phyloP scores from a whole-genome alignment of 129 eudicot genomes.

The Kitagawia praeruptora region DNA sequence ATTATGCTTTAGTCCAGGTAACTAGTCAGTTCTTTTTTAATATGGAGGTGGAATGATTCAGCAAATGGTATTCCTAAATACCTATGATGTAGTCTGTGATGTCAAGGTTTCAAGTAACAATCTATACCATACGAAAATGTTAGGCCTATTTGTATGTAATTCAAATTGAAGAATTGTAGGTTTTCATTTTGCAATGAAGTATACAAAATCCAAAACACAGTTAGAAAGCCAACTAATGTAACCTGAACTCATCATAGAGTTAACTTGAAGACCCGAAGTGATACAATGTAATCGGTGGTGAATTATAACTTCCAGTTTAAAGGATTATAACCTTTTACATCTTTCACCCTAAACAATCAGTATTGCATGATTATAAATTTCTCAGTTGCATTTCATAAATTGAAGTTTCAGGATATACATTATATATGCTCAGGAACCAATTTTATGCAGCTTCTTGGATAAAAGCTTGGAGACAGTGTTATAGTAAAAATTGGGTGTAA shows the following conservation, averaged over 20 bases:
- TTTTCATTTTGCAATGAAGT: too few species aligned
- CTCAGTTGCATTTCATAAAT: background rate
- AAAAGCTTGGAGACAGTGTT: too few species aligned
- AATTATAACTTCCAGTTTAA: background rate
- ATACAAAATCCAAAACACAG: too few species aligned
- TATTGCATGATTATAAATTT: background rate
- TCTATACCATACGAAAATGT: too few species aligned
- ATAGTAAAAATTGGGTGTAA: too few species aligned
- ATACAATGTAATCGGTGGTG: background rate
- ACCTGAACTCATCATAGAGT: background rate
- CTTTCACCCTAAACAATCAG: background rate
- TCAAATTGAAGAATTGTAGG: too few species aligned
- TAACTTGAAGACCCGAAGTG: background rate
- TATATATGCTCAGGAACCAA: background rate
- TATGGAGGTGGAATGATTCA: background rate
- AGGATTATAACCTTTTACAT: background rate
- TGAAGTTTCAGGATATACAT: background rate
- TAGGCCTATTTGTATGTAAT: too few species aligned
- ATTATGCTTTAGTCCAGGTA: constrained; percentile 74
- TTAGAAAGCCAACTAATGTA: background rate
- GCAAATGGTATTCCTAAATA: background rate
- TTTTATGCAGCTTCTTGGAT: background rate
- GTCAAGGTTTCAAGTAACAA: background rate
- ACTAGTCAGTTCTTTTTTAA: background rate
- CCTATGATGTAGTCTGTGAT: background rate